Conservation (phyloP, 257 asterid genomes). For the Solanum bulbocastanum region DNA sequence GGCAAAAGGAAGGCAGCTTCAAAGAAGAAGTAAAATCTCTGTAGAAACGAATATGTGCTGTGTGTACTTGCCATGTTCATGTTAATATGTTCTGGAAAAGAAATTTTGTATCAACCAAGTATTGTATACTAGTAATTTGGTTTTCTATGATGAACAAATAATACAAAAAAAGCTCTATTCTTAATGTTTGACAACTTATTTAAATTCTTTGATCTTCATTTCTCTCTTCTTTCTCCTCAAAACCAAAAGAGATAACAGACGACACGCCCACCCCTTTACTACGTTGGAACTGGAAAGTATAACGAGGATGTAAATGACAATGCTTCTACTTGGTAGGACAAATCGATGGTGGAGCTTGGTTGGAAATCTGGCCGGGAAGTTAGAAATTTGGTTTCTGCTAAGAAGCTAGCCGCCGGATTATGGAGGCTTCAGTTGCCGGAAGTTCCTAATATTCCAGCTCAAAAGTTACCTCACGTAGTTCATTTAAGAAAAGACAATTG, state of each 20-base stretch:
- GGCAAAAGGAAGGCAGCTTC: slow-evolving; percentile 24
- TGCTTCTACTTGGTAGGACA: slow-evolving; percentile 11
- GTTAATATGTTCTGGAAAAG: not conserved
- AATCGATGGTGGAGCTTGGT: slow-evolving; percentile 12
- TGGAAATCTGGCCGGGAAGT: slow-evolving; percentile 19
- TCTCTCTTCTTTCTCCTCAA: no score
- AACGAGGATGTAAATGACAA: slow-evolving; percentile 17
- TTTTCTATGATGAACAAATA: not conserved
- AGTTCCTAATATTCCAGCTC: slow-evolving; percentile 10
- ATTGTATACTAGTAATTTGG: not conserved
- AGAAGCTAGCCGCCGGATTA: slow-evolving; percentile 48
- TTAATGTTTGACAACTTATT: not conserved
- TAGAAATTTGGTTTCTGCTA: slow-evolving; percentile 19
- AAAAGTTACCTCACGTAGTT: slow-evolving; percentile 32
- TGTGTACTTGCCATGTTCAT: not conserved
- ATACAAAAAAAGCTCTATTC: not conserved
- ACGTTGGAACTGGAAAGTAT: slow-evolving; percentile 65
- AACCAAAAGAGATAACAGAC: no score
- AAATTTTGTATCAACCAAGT: not conserved
- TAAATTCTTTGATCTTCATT: no score
- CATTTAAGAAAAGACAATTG: not conserved
- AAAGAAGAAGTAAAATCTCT: slow-evolving; percentile 27
- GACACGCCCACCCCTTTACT: slow-evolving; percentile 3
- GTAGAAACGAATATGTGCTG: not conserved
- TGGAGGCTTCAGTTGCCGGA: slow-evolving; percentile 62